Base-by-base conservation (phyloP, 805 yeast species). In the Tetrapisispora phaffii region DNA sequence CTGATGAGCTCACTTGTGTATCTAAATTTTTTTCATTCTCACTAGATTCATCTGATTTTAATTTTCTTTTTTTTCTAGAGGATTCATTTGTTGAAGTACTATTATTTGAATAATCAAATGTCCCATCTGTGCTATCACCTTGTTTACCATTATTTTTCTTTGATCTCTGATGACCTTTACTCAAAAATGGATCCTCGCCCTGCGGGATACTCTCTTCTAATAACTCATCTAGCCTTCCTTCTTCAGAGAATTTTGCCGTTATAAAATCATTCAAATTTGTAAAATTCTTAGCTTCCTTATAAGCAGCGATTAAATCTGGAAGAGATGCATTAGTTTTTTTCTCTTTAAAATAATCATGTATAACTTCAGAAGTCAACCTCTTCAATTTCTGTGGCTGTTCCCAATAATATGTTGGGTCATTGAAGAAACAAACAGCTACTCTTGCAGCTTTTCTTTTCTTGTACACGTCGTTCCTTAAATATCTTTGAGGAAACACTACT, bases 391-490 rank as follows among this genome's bases (percentile, higher is more conserved):
- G 50, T 10, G 66, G 62, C 42, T 54, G 53, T 28, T 57, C 63
- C 67, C 67, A 62, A 44, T 61, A 62, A 42, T 61, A 62, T 8
- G 66, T 61, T 8, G 64, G 60, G 46, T 62, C 67, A 42, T 59
- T 59, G 45, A 62, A 62, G 47, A 62, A 62, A 41, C 65, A 59
- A n/a, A 62, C 65, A 6, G 63, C 64, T 9, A 59, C 55, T 36
- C 58, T 51, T 19, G 54, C 51, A 2, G 54, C 45, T 43, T 54
- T 55, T 32, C 56, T 44, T 36, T 58, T 55, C 4, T 53, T 51
- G 34, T 55, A 55, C 3, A 62, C 66, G 40, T 60, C 63, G 8
- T 51, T 50, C 39, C 62, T 50, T n/a, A 61, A 50, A 31, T 60
- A 49, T 31, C 59, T 46, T 39, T 58, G 63, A 10, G 67, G 67